Base-by-base conservation (phyloP, 176 grass and related monocot species). In the Cymbopogon citratus region DNA sequence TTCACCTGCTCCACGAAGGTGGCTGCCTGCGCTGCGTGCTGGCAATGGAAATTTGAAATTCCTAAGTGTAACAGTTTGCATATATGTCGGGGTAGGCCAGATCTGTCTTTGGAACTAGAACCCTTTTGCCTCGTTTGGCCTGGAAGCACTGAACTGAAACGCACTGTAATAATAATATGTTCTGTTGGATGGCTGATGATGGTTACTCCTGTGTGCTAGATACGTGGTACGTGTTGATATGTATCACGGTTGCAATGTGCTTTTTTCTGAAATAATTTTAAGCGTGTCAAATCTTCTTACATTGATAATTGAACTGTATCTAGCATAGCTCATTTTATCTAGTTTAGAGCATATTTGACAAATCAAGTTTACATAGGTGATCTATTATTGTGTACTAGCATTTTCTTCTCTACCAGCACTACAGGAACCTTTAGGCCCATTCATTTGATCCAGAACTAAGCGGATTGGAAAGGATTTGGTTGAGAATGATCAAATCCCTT, bases 21-120 rank as follows among this genome's bases (percentile, higher is more conserved):
- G 92, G 82, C 4, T 99, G 96, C 62, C 91, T 99, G 29, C 96
- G 96, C 9, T 99, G 96, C 6, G 96, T 99, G 48, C 89, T 99
- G 80, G 28, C 92, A 16, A n/a, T 85, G 63, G 74, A 93, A 26
- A 43, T 78, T 4, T 91, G 83, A 90, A 35, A 31, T 44, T 45
- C 23, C 40, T 31, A 31, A 69, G 49, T 19, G 0, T 13, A 38
- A n/a, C 43, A 35, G 46, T 29, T 76, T 18, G 65, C 31, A 23
- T 79, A 25, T 41, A 13, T 59, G 75, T 65, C n/a, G 10, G 54
- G 0, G 19, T 65, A 66, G 63, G 18, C 46, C 9, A 9, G 41
- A 44, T 44, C 25, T 26, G 56, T 9, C 12, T 41, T 26, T 59
- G 75, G 57, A 57, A 46, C 63, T 59, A 35, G 59, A 88, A 67